These are phyloP conservation scores for Aegilops speltoides DNA, from an alignment of 176 grass and related monocot genomes.

Conservation along the genomic window DNA sequence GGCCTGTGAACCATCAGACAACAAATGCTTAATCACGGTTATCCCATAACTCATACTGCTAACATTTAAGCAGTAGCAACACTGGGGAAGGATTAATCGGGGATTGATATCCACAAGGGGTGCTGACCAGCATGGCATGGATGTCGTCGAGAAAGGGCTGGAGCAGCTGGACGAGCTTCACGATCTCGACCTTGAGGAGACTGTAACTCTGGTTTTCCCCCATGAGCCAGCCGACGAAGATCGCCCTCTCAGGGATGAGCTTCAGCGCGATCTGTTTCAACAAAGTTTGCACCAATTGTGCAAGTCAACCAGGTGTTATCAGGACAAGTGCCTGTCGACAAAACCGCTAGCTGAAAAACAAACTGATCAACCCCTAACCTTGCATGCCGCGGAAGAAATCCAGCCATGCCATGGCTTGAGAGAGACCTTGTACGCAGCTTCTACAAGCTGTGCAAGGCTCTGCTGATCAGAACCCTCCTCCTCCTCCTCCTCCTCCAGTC, in stretches of 20 bases:
- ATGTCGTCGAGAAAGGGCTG: slow-evolving; percentile 60
- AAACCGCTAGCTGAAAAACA: background rate
- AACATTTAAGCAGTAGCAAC: background rate
- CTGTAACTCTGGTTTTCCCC: slow-evolving; percentile 34
- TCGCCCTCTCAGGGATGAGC: slow-evolving; percentile 67
- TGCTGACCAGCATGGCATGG: slow-evolving; percentile 65
- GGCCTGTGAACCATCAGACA: slow-evolving; percentile 43
- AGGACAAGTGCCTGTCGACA: background rate
- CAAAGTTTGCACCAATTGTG: background rate
- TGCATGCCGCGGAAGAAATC: slow-evolving; percentile 90
- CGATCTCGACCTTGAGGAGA: slow-evolving; percentile 41
- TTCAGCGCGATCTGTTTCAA: slow-evolving; percentile 67
- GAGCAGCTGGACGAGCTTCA: slow-evolving; percentile 41
- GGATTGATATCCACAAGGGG: background rate
- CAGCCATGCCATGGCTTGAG: slow-evolving; percentile 90
- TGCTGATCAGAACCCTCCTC: slow-evolving; percentile 43
- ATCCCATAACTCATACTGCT: background rate
- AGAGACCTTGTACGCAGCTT: slow-evolving; percentile 51
- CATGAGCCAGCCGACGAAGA: slow-evolving; percentile 43
- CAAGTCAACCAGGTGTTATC: background rate
- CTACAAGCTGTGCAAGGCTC: slow-evolving; percentile 55
- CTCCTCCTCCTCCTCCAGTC: slow-evolving; percentile 25
- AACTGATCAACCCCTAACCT: slow-evolving; percentile 36
- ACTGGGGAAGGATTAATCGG: background rate
- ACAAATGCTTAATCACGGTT: background rate